Conservation (phyloP, 1,139 yeast species). For the Saccharomyces uvarum region DNA sequence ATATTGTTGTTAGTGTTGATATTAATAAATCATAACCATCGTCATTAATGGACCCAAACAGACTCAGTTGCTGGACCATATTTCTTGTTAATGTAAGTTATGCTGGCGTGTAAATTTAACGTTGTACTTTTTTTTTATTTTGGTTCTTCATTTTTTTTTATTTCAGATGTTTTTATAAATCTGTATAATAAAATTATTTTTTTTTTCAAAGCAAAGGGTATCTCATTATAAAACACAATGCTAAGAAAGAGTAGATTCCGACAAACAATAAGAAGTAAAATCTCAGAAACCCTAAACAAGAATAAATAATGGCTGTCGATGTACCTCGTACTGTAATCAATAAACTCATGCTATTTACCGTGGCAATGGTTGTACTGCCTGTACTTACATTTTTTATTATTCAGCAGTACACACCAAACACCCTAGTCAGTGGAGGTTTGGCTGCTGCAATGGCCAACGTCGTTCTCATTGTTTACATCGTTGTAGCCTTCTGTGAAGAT, state of each 20-base stretch:
- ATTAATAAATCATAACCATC: conserved; percentile 29
- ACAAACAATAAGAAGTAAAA: neutral
- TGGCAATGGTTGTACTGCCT: conserved; percentile 80
- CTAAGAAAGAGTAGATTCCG: neutral
- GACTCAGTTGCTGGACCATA: conserved; percentile 37
- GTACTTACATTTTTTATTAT: conserved; percentile 60
- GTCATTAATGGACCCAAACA: conserved; percentile 29
- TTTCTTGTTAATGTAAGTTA: neutral
- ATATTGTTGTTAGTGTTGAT: conserved; percentile 32
- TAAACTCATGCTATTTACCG: conserved; percentile 79
- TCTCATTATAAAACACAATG: neutral
- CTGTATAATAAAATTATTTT: neutral
- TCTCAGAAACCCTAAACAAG: neutral
- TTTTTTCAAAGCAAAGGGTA: neutral
- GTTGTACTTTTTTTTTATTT: neutral
- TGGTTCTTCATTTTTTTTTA: neutral
- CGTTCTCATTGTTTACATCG: conserved; percentile 76
- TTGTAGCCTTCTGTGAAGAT: conserved; percentile 82
- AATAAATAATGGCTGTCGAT: conserved; percentile 44
- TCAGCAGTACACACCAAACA: conserved; percentile 48
- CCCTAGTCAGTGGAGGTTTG: conserved; percentile 77
- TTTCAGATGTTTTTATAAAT: neutral
- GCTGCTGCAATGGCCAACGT: conserved; percentile 86
- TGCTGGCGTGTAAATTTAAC: neutral
- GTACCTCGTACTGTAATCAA: conserved; percentile 45